phyloP scores from a whole-genome alignment of 2,329 filamentous ascomycete species.

The Penicillium griseofulvum region DNA sequence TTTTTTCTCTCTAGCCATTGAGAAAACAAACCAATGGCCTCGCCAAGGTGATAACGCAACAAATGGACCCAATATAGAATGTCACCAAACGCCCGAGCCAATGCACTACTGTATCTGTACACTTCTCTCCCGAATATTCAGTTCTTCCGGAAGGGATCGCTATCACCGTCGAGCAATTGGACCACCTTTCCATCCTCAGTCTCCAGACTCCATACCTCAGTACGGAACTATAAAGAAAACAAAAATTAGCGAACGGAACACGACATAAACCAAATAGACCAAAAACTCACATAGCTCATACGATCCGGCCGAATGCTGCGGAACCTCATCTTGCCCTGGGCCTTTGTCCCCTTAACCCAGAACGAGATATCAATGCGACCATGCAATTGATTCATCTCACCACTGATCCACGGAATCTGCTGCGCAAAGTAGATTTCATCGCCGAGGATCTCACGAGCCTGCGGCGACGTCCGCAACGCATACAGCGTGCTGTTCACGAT shows the following conservation, averaged over 20 bases:
- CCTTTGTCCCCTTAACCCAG: conserved; percentile 75
- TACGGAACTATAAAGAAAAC: conserved; percentile 64
- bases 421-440: conserved; percentile 81
- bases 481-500: conserved; percentile 88
- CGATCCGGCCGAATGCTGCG: conserved; percentile 68
- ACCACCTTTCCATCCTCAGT: conserved; percentile 65
- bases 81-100: conserved; percentile 21
- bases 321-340: conserved; percentile 74
- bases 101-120: conserved; percentile 28
- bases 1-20: conserved; percentile 10
- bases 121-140: conserved; percentile 42
- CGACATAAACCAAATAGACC: not conserved
- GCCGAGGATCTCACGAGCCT: conserved; percentile 74
- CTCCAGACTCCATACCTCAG: conserved; percentile 83
- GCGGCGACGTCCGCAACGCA: conserved; percentile 75
- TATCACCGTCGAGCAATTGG: conserved; percentile 69
- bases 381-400: conserved; percentile 90
- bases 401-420: conserved; percentile 78
- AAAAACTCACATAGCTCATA: conserved; percentile 54
- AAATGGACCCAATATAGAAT: conserved; percentile 12
- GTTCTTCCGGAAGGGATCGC: conserved; percentile 63
- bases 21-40: not conserved
- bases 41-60: conserved; percentile 4
- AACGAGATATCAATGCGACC: conserved; percentile 86
- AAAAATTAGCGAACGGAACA: not conserved